phyloP scores from a whole-genome alignment of 169 alveolate species.

The Eimeria zaria region DNA sequence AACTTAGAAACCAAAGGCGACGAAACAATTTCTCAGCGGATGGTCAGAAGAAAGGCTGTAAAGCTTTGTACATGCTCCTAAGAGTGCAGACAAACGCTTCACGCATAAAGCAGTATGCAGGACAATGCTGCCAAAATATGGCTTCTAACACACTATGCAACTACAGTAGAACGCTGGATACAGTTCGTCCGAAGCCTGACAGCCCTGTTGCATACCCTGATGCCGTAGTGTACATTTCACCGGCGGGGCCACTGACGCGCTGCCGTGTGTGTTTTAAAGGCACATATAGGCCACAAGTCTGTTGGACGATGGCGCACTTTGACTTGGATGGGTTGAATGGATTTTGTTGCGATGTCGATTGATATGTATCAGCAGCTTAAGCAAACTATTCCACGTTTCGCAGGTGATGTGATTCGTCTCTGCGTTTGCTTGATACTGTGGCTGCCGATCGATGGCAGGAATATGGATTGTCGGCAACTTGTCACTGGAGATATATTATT shows the following conservation, averaged over 20 bases:
- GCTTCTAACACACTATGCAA: no score
- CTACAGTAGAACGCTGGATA: no score
- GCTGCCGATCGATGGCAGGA: background rate
- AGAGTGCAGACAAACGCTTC: background rate
- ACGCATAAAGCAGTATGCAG: background rate
- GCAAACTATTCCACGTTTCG: background rate
- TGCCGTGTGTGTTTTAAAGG: background rate
- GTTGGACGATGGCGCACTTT: background rate
- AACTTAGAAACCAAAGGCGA: background rate
- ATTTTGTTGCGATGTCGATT: background rate
- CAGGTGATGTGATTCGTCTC: background rate
- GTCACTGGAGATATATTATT: background rate
- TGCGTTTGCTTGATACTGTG: background rate
- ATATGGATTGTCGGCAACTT: background rate
- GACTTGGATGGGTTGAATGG: background rate
- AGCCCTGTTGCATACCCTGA: background rate
- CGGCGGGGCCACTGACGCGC: background rate
- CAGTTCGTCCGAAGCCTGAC: background rate
- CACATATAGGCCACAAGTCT: background rate
- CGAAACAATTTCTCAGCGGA: background rate
- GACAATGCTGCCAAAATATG: background rate
- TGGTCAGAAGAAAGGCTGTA: background rate
- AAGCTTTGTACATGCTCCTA: background rate
- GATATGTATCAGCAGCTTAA: background rate
- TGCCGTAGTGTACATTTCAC: background rate